Conservation (phyloP, 1,284 basidiomycete genomes). For the Sanghuangporus sanghuang region DNA sequence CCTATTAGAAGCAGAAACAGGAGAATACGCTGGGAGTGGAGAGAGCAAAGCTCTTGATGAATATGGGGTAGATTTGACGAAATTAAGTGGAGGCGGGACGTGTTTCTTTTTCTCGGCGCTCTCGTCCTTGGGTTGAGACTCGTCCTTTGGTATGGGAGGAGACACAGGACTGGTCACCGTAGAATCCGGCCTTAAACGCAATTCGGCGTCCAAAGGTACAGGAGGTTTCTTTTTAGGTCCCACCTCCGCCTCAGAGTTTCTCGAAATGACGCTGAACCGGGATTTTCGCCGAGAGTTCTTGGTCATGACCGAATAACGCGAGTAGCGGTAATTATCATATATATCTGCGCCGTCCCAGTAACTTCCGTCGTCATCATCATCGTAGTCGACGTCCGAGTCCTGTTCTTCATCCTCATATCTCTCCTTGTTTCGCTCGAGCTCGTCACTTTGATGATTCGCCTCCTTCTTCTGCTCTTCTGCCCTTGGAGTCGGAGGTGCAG, state of each 20-base stretch:
- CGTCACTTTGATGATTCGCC: background rate
- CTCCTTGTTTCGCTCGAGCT: background rate
- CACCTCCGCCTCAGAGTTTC: background rate
- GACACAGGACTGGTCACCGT: background rate
- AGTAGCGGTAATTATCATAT: constrained; percentile 72
- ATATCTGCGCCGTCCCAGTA: constrained; percentile 65
- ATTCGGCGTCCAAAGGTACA: constrained; percentile 1
- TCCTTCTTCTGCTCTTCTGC: background rate
- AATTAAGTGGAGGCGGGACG: constrained; percentile 14
- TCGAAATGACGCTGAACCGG: constrained; percentile 10
- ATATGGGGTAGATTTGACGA: constrained; percentile 2
- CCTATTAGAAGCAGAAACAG: background rate
- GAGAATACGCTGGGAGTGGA: background rate
- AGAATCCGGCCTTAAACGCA: background rate
- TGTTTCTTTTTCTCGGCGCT: constrained; percentile 6
- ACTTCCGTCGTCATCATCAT: constrained; percentile 38
- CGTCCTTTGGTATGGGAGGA: background rate
- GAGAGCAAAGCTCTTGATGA: background rate
- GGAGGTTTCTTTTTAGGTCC: constrained; percentile 2
- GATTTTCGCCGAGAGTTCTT: constrained; percentile 18
- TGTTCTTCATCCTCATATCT: constrained; percentile 18
- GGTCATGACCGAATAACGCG: constrained; percentile 41
- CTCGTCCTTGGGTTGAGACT: background rate
- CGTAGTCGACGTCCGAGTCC: background rate
- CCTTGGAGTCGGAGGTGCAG: constrained; percentile 12